Evolutionary conservation across 139 green algal genomes (phyloP), one percentile per base, ranked within the genome.

Genomic region (Yamagishiella unicocca): DNA sequence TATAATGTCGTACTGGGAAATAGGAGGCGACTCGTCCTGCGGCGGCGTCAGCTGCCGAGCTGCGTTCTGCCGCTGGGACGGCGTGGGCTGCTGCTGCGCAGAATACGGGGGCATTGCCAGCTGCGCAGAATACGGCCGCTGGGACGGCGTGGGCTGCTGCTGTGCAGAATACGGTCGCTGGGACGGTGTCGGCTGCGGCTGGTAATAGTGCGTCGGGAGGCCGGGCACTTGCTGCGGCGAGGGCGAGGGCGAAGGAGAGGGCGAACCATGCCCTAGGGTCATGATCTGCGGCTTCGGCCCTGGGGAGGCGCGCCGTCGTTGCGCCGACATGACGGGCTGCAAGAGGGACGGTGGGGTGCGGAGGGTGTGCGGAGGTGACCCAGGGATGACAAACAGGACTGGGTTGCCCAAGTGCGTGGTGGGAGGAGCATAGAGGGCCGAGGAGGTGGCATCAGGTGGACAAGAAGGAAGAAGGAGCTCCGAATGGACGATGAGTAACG

Each of bases 1-100:
- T 27, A 73, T 73, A 42, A 90, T 88, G 4, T 90, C 87, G 33
- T 90, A 90, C 55, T 85, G 79, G 4, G 61, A 76, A 24, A 85
- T 87, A n/a, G 78, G 53, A 21, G 77, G 66, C 58, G 54, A 45
- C 9, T 58, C 46, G 21, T 80, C 82, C 29, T 72, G 38, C 38
- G 35, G 1, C n/a, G 72, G 64, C 84, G 45, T 31, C 7, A 54
- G 58, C 84, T 67, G 61, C 37, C 37, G 35, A 1, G 75, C 64
- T 5, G 74, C 31, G 21, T 58, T 5, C 37, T n/a, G 55, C 7
- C 42, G 42, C 55, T 75, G 79, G 22, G 37, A 42, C n/a, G 61
- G 76, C 55, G 53, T 83, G 8, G 74, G 33, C 22, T 53, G 31
- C 46, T 31, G n/a, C n/a, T n/a, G n/a, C n/a, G n/a, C n/a, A n/a